Evolutionary conservation across 1,284 basidiomycete species (phyloP).

Genomic region (Tilletia horrida): DNA sequence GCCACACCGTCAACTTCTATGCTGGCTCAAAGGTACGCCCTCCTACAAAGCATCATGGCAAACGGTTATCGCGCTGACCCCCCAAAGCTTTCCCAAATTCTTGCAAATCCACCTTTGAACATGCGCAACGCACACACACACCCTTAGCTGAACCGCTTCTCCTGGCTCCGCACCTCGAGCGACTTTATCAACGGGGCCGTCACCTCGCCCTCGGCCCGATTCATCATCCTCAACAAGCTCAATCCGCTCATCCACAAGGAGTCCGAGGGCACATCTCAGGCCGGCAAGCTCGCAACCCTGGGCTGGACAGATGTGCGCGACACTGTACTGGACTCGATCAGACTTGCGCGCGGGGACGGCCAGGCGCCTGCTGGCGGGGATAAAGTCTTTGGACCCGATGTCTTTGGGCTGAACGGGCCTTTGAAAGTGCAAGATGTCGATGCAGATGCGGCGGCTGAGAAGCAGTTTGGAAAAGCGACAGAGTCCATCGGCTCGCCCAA

Average conservation of each 20-base stretch:
- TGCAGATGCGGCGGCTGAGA: slow-evolving; percentile 7
- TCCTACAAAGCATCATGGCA: neutral
- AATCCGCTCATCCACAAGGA: slow-evolving; percentile 49
- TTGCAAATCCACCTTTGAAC: neutral
- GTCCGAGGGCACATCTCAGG: slow-evolving; percentile 21
- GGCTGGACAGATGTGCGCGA: slow-evolving; percentile 49
- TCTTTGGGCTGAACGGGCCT: slow-evolving; percentile 29
- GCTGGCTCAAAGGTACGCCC: slow-evolving; percentile 26
- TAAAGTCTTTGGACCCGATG: slow-evolving; percentile 42
- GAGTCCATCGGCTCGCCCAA: slow-evolving; percentile 35
- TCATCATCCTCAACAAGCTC: slow-evolving; percentile 50
- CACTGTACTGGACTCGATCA: slow-evolving; percentile 33
- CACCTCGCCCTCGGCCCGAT: slow-evolving; percentile 41
- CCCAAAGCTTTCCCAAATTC: no score
- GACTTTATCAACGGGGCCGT: slow-evolving; percentile 54
- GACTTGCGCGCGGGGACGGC: slow-evolving; percentile 24
- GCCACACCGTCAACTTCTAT: slow-evolving; percentile 44
- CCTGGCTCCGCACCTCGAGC: slow-evolving; percentile 49
- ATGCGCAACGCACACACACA: neutral
- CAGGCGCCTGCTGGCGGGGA: neutral
- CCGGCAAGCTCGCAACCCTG: slow-evolving; percentile 40
- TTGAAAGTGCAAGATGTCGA: neutral
- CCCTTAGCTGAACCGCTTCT: slow-evolving; percentile 43
- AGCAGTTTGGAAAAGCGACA: slow-evolving; percentile 33
- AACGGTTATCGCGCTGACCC: neutral